Evolutionary conservation across 257 asterid genomes (phyloP).

Genomic region (Anisodus tanguticus): DNA sequence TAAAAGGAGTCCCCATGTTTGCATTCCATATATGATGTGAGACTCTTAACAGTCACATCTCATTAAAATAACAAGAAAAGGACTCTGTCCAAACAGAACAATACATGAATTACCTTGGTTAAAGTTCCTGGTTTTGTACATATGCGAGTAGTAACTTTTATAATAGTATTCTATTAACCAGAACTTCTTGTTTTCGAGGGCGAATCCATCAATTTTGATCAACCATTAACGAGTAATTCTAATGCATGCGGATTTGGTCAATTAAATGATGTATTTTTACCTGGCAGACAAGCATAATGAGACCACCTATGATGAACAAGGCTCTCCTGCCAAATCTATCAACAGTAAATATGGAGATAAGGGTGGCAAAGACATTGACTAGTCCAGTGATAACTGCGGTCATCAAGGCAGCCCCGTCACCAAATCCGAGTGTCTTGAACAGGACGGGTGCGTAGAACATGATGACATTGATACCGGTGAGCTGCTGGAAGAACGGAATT

Average conservation of each 20-base stretch:
- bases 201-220: background rate
- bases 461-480: slow-evolving; percentile 80
- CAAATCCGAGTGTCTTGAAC: slow-evolving; percentile 73
- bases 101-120: too few species aligned
- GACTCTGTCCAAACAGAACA: too few species aligned
- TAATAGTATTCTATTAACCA: background rate
- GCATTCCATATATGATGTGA: too few species aligned
- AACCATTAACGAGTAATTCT: background rate
- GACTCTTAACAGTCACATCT: too few species aligned
- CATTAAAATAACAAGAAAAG: too few species aligned
- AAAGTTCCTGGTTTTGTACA: background rate
- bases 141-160: background rate
- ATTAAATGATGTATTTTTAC: slow-evolving; percentile 33
- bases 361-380: slow-evolving; percentile 60
- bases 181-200: too few species aligned
- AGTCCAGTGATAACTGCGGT: slow-evolving; percentile 53
- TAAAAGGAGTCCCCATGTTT: too few species aligned
- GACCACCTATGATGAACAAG: slow-evolving; percentile 70
- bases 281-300: slow-evolving; percentile 69
- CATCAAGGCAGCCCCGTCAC: slow-evolving; percentile 57
- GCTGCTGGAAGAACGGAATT: slow-evolving; percentile 73
- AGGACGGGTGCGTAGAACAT: slow-evolving; percentile 83
- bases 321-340: slow-evolving; percentile 76
- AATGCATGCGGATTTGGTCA: too few species aligned
- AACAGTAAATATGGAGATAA: slow-evolving; percentile 62